Percentiles rank a stretch among this genome's conserved stretches.
Evolutionary conservation across 2,329 filamentous ascomycete genomes (phyloP).

Genomic region (Paecilomyces sp.): DNA sequence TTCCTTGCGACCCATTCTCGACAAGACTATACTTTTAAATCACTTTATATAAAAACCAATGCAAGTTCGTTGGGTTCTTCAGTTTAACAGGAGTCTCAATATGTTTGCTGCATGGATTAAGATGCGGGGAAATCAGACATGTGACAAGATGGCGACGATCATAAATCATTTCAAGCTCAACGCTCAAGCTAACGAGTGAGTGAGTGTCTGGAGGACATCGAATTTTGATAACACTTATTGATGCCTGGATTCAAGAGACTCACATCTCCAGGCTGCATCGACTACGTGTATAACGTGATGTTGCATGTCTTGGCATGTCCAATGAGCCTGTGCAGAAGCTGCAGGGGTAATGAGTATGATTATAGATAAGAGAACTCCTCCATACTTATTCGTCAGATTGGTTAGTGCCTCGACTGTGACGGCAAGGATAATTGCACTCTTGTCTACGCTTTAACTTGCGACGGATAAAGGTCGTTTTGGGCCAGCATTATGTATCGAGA

Average conservation of each 20-base stretch:
- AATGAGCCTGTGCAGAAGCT: neutral
- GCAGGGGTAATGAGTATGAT: neutral
- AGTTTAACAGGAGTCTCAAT: neutral
- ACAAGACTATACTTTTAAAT: neutral
- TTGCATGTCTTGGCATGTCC: neutral
- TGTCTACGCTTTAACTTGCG: neutral
- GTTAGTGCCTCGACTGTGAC: neutral
- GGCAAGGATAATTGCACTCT: neutral
- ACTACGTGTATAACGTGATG: neutral
- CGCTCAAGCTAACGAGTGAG: no score
- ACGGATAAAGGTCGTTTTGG: neutral
- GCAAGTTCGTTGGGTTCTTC: neutral
- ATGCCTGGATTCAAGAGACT: neutral
- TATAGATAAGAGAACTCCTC: neutral
- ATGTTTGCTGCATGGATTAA: neutral
- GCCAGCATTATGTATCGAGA: neutral
- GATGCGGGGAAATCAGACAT: neutral
- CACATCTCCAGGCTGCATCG: neutral
- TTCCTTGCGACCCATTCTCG: neutral
- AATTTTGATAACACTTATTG: no score
- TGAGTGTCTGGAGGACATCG: no score
- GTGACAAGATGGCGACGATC: neutral
- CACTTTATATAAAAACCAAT: neutral
- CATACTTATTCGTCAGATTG: neutral
- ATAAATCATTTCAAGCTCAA: no score